Evolutionary conservation across 1,284 basidiomycete species (phyloP).

Genomic region (Boletus sp.): DNA sequence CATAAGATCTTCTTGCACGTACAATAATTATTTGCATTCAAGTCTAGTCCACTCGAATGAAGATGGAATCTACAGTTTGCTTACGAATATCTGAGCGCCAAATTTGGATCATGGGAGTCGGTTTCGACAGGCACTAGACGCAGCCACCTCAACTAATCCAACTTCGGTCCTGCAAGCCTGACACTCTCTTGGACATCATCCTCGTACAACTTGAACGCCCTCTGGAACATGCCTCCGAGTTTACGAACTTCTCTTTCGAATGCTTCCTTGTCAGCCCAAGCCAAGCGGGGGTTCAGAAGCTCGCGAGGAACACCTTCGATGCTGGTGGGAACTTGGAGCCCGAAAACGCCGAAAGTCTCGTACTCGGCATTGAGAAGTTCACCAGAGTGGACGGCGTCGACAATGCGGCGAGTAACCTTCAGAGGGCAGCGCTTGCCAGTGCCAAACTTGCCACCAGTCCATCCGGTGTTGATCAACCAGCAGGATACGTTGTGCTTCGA

Average conservation of each 20-base stretch:
- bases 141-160: slow-evolving; percentile 20
- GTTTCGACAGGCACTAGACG: not conserved
- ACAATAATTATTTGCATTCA: not conserved
- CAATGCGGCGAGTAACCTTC: slow-evolving; percentile 93
- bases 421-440: slow-evolving; percentile 89
- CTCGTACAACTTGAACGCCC: slow-evolving; percentile 89
- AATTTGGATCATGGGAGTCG: not conserved
- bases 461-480: slow-evolving; percentile 99
- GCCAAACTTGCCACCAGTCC: slow-evolving; percentile 95
- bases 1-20: not conserved
- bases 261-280: slow-evolving; percentile 84
- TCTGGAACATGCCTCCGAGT: slow-evolving; percentile 88
- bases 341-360: slow-evolving; percentile 80
- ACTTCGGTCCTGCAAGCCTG: slow-evolving; percentile 68
- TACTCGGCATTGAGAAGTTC: slow-evolving; percentile 84
- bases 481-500: slow-evolving; percentile 86
- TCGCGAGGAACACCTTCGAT: slow-evolving; percentile 85
- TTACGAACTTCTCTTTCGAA: slow-evolving; percentile 84
- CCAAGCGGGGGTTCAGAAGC: slow-evolving; percentile 80
- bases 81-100: not conserved
- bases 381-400: slow-evolving; percentile 96
- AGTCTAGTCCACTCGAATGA: not conserved
- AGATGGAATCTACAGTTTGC: slow-evolving; percentile 13
- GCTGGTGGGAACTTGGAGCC: slow-evolving; percentile 75
- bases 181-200: slow-evolving; percentile 77